Evolutionary conservation across 2,329 filamentous ascomycete species (phyloP).

Genomic region (Ilyonectria destructans): DNA sequence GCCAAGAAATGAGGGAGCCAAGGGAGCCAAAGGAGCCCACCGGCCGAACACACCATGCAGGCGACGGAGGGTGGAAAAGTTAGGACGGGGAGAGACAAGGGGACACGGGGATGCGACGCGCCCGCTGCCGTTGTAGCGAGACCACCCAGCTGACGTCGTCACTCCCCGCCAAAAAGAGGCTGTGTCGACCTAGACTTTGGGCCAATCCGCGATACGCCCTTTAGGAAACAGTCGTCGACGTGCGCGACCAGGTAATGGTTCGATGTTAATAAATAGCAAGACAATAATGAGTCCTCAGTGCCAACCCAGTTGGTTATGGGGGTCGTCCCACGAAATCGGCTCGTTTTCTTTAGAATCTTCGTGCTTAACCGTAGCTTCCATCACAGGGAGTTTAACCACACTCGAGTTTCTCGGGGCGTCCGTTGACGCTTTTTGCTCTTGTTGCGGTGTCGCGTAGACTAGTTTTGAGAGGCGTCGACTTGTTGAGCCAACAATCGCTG

Average conservation of each 20-base stretch:
- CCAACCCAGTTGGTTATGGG: neutral
- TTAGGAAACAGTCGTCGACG: neutral
- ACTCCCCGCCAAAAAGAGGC: constrained; percentile 8
- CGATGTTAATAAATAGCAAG: neutral
- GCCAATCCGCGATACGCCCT: neutral
- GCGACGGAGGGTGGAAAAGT: neutral
- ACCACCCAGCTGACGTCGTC: neutral
- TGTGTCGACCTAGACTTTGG: neutral
- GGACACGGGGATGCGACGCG: neutral
- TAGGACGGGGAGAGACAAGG: neutral
- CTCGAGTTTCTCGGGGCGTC: too few species aligned
- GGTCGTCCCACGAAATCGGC: too few species aligned
- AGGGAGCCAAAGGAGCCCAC: constrained; percentile 16
- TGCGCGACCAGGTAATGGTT: neutral
- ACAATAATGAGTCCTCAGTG: neutral
- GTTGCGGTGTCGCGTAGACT: too few species aligned
- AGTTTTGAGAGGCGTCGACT: too few species aligned
- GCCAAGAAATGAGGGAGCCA: constrained; percentile 27
- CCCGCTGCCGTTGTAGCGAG: neutral
- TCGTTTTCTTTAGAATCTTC: too few species aligned
- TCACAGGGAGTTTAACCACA: too few species aligned
- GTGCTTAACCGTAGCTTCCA: too few species aligned
- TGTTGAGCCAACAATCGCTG: too few species aligned
- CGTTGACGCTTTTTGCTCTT: too few species aligned
- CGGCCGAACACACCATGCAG: neutral